phyloP scores from a whole-genome alignment of 1,284 basidiomycete species.

The Cryptococcus sp. region DNA sequence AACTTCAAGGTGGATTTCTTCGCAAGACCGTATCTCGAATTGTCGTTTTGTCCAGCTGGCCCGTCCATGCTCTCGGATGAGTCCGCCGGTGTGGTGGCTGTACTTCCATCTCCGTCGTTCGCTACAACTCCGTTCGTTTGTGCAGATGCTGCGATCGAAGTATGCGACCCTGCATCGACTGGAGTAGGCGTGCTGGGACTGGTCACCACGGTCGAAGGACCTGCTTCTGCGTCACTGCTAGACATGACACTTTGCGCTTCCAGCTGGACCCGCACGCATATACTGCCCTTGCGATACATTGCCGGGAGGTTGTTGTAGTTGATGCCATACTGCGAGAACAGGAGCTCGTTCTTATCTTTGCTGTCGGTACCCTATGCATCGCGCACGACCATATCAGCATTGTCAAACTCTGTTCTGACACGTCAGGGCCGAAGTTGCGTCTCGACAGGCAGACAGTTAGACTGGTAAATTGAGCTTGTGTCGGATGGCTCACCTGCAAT shows the following conservation, averaged over 20 bases:
- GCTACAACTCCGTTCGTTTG: background rate
- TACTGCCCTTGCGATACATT: conserved; percentile 82
- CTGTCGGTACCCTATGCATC: conserved; percentile 74
- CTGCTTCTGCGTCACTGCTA: too few relatives aligned
- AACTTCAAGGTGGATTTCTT: conserved; percentile 34
- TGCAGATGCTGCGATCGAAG: background rate
- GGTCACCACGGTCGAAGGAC: too few relatives aligned
- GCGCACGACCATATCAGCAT: conserved; percentile 4
- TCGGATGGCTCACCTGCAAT: conserved; percentile 60
- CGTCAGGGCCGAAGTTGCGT: too few relatives aligned
- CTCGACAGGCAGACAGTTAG: too few relatives aligned
- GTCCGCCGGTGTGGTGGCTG: background rate
- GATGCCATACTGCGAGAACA: conserved; percentile 76
- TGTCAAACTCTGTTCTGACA: too few relatives aligned
- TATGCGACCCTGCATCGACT: too few relatives aligned
- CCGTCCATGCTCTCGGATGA: background rate
- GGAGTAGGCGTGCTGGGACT: too few relatives aligned
- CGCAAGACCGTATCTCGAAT: conserved; percentile 11
- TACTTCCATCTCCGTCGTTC: background rate
- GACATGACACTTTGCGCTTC: too few relatives aligned
- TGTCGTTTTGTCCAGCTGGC: background rate
- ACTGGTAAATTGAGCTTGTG: background rate
- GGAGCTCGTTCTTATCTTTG: conserved; percentile 85
- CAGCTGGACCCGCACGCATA: conserved; percentile 64
- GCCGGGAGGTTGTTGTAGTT: conserved; percentile 82